phyloP scores from a whole-genome alignment of 306 rosid species.

The Vigna radiata region DNA sequence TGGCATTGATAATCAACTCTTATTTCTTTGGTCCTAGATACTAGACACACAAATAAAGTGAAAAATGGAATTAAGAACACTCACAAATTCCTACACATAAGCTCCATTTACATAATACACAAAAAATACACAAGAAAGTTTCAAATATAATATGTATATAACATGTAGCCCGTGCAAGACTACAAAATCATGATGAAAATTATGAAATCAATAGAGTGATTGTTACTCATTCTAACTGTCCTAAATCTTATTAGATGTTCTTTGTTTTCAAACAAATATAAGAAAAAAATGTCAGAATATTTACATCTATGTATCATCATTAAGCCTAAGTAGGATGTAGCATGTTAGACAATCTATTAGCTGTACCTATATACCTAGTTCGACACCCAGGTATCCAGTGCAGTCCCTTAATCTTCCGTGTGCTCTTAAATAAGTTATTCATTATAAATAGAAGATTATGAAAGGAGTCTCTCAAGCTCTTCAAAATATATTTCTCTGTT shows the following conservation, averaged over 20 bases:
- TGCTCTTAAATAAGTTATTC: no score
- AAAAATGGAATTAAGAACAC: slow-evolving; percentile 13
- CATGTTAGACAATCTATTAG: no score
- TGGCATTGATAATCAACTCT: not conserved
- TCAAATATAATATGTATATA: not conserved
- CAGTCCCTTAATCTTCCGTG: no score
- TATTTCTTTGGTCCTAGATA: slow-evolving; percentile 5
- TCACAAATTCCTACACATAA: slow-evolving; percentile 22
- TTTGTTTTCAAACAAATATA: not conserved
- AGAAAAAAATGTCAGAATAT: not conserved
- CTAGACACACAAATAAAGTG: slow-evolving; percentile 31
- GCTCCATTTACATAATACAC: slow-evolving; percentile 19
- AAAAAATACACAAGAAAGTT: slow-evolving; percentile 9
- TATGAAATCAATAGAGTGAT: slow-evolving; percentile 26
- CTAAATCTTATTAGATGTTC: slow-evolving; percentile 10
- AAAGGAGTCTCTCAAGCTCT: no score
- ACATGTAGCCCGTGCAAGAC: slow-evolving; percentile 5
- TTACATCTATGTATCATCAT: no score
- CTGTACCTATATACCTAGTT: no score
- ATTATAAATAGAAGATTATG: no score
- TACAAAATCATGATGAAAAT: slow-evolving; percentile 25
- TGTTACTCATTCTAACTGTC: not conserved
- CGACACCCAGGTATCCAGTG: no score
- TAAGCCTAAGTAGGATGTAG: no score
- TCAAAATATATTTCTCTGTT: no score